Base-by-base conservation (phyloP, 108 stramenopile genomes). In the Mediolabrus comicus region DNA sequence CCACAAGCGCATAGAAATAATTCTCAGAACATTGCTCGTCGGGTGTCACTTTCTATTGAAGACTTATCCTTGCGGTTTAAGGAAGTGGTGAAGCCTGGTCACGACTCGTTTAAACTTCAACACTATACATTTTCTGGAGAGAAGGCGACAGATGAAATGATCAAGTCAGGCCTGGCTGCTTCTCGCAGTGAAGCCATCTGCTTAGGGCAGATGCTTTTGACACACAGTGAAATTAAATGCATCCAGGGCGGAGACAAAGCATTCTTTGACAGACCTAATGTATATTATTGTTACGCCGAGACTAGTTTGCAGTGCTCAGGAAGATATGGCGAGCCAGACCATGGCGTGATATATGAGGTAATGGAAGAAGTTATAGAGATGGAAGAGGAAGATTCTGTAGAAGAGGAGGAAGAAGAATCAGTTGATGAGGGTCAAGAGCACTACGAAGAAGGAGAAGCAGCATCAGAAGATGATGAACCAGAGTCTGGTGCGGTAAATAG, bases 141-240 rank as follows among this genome's bases (percentile, higher is more conserved):
- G 6, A 26, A 16, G 4, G 66, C 66, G 0, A 55, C 56, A 1
- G 55, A 67, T 36, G 66, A 17, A 10, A 22, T 67, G n/a, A 56
- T 67, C 14, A 38, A 2, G 5, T 53, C 54, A 30, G n/a, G 38
- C 25, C 38, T 67, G 28, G 66, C 53, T 22, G 34, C 66, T 17
- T 56, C 66, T 3, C 66, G 66, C 13, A 56, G 35, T 43, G 66
- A 67, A 43, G 66, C 66, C 9, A 46, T 67, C n/a, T 5, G 26
- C 14, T n/a, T 67, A 27, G 66, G 66, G 4, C 55, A 67, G 27
- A 67, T 27, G 55, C n/a, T 67, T 33, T 53, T 35, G 13, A n/a
- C 28, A 28, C 54, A 67, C 9, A 22, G 6, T 8, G 46, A 49
- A 49, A 49, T 49, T 22, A 24, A 49, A 49, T 49, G 46, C 46